Evolutionary conservation across 2,329 filamentous ascomycete genomes (phyloP), one percentile per base, ranked within the genome.

Genomic region (Beauveria asiatica): DNA sequence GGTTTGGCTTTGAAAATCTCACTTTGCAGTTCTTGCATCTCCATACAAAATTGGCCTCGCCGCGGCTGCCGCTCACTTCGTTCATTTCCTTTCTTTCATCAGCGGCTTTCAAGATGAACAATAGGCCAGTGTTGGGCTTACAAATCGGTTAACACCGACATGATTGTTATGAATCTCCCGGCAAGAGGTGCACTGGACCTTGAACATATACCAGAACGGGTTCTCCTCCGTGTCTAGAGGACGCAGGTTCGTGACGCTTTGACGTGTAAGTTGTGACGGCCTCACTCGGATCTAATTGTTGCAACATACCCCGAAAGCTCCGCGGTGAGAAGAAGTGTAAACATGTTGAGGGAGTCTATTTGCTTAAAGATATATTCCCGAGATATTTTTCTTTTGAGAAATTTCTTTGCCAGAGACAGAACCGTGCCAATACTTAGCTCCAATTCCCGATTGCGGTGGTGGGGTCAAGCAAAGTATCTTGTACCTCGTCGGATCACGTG

Each of bases 1-100:
- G 30, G 6, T 41, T 13, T 48, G 3, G 16, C 5, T 23, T 21
- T 16, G 23, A 9, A 11, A 13, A 19, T 19, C 76, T 33, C 66
- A 94, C 92, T 84, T 94, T 95, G 86, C 94, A 99, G 72, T 94
- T 93, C 76, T 95, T 96, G 82, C 94, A 99, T 74, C 86, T 92
- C 93, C 94, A 99, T n/a, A 99, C 94, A 74, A 99, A 99, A 75
- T 97, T 97, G 63, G 94, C 94, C 74, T 97, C 92, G 65, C 94
- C 94, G 69, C 91, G 84, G 73, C 92, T 97, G 41, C 92, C 92
- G 64, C 90, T 94, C 73, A 97, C 86, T 65, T 97, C 92, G 70
- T 95, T 92, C 69, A 80, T 82, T 71, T 97, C 93, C 91, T 96
- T 64, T 3, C 57, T n/a, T 5, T 44, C 17, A 37, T 19, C 58